Base-by-base conservation (phyloP, 805 yeast genomes). In the Candida adriatica region DNA sequence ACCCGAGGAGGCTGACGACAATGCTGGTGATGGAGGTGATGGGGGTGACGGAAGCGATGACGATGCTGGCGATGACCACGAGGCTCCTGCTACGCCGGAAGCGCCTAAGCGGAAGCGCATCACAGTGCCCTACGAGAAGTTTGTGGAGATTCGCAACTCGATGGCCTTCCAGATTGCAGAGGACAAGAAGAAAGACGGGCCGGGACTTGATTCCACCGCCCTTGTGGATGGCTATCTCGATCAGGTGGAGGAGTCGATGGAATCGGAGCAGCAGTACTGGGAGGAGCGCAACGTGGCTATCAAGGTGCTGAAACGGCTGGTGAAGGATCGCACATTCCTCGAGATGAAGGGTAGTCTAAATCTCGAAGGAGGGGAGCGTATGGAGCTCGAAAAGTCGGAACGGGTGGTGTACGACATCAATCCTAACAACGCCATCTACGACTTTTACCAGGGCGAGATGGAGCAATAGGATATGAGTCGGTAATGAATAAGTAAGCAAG, bases 401-500 rank as follows among this genome's bases (percentile, higher is more conserved):
- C 46, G 35, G 55, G 54, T 39, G 43, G 59, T 33, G 42, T 49
- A 36, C 27, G 48, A 48, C 26, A 48, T 64, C 34, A 94, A 85
- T 62, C 95, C 95, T 34, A 85, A 85, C 56, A 81, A 88, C 60
- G 82, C 87, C 13, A 73, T 82, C 37, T 67, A 79, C 43, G 94
- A 83, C 45, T 53, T 48, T 38, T 49, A 44, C 31, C 42, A 38
- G 5, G 53, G 47, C 7, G 50, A 39, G n/a, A n/a, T n/a, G n/a
- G n/a, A n/a, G n/a, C n/a, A n/a, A n/a, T n/a, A n/a, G n/a, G n/a
- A n/a, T n/a, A n/a, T n/a, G n/a, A n/a, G n/a, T n/a, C n/a, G n/a
- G n/a, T n/a, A n/a, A n/a, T n/a, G n/a, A n/a, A n/a, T n/a, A n/a
- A n/a, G n/a, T n/a, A n/a, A n/a, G n/a, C n/a, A n/a, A n/a, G n/a